Conservation (phyloP, 257 asterid species). For the Solanum sitiens region DNA sequence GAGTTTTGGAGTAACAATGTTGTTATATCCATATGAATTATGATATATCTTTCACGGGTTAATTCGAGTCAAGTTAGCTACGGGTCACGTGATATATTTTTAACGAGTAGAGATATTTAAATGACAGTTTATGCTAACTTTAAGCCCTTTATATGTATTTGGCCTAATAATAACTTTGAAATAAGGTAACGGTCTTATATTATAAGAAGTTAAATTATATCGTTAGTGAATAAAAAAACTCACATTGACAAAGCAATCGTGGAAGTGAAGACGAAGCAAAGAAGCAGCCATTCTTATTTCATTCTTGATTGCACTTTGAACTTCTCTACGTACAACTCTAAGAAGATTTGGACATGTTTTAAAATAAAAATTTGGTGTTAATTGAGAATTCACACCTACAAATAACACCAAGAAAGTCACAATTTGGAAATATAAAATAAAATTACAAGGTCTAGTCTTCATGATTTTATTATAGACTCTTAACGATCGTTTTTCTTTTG, state of each 20-base stretch:
- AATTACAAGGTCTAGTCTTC: slow-evolving; percentile 8
- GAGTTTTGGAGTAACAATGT: background rate
- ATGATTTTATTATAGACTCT: background rate
- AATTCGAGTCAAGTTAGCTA: background rate
- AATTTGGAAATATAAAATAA: background rate
- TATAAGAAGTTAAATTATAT: background rate
- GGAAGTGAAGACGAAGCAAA: slow-evolving; percentile 69
- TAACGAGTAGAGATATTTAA: background rate
- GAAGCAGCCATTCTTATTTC: slow-evolving; percentile 90
- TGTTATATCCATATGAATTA: background rate
- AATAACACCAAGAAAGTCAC: slow-evolving; percentile 18
- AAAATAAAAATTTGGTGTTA: slow-evolving; percentile 40
- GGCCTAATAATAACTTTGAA: background rate
- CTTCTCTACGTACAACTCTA: slow-evolving; percentile 42
- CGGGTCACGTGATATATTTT: background rate
- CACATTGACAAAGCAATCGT: slow-evolving; percentile 77
- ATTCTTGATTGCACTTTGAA: slow-evolving; percentile 41
- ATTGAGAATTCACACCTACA: slow-evolving; percentile 37
- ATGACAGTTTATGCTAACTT: background rate
- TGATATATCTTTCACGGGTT: background rate
- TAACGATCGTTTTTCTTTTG: background rate
- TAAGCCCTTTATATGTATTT: background rate
- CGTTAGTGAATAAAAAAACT: background rate
- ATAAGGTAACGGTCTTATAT: background rate
- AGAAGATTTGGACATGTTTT: slow-evolving; percentile 43